Base-by-base conservation (phyloP, 2,329 filamentous ascomycete genomes). In the Exutisphaerella laricina region DNA sequence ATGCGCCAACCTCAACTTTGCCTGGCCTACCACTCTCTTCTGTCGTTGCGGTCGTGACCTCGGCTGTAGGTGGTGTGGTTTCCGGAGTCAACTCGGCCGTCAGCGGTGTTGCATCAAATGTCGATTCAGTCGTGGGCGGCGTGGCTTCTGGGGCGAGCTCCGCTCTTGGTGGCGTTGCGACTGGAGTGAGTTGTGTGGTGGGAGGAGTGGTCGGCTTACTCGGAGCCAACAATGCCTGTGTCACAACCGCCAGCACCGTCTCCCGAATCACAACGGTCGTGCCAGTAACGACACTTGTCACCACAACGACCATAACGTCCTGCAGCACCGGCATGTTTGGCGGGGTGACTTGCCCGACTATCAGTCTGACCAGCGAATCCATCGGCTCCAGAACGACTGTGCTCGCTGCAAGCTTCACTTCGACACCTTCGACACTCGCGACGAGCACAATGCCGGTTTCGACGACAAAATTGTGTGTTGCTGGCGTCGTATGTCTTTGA, bases 221-320 rank as follows among this genome's bases (percentile, higher is more conserved):
- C 5, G 25, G 21, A 20, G 18, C 26, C 12, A 23, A 17, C 9
- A 23, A 23, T 7, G 40, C n/a, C 4, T 34, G 40, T 21, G 12
- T 32, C 4, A 29, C 34, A 13, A 23, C 29, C 13, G 12, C 28
- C 20, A 29, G 34, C 12, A 33, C 46, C 1, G 45, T 39, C 42
- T 39, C 36, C 17, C 23, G 39, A 29, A 29, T 44, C 38, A 50
- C 48, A 2, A 39, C 39, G 3, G 43, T 46, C 3, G 35, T 57
- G 4, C 48, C 53, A 4, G 45, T 52, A n/a, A 55, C 53, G 6
- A 58, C 53, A 0, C 30, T 57, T 4, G 38, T 32, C 14, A 53
- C 53, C 1, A 56, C 53, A 2, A 53, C 51, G 17, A 58, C 53
- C 0, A 42, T 59, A 8, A 54, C 55, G 8, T 55, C 50, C 34